Evolutionary conservation across 176 grass and related monocot species (phyloP).

Genomic region (Poa annua): DNA sequence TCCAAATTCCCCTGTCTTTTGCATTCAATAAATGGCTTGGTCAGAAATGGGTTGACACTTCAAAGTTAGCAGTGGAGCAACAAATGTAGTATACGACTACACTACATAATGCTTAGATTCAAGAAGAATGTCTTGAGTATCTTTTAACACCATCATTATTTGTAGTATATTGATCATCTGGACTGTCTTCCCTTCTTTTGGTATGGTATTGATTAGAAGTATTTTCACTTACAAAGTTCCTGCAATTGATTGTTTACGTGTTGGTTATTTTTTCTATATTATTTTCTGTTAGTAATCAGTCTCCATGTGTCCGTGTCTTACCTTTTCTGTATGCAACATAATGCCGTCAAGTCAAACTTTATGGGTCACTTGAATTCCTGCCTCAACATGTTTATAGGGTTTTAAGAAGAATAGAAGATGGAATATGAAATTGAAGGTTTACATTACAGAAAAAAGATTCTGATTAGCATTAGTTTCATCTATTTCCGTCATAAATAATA

Average conservation of each 20-base stretch:
- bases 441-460: not conserved
- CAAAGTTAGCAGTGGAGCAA: not conserved
- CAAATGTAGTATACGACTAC: not conserved
- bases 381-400: not conserved
- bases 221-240: conserved; percentile 2
- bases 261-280: not conserved
- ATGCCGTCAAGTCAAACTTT: conserved; percentile 2
- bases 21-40: not conserved
- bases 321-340: not conserved
- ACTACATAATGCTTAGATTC: not conserved
- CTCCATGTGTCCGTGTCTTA: not conserved
- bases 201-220: conserved; percentile 9
- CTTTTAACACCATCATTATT: not conserved
- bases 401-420: not conserved
- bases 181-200: conserved; percentile 7
- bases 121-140: not conserved
- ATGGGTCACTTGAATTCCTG: not conserved
- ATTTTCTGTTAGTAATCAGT: not conserved
- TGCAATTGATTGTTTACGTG: not conserved
- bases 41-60: conserved; percentile 12
- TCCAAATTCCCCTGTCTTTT: not conserved
- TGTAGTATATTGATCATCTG: not conserved
- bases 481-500: conserved; percentile 4
- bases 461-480: not conserved
- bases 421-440: conserved; percentile 1